phyloP scores from a whole-genome alignment of 2,329 filamentous ascomycete species.

The Sphaerostilbella broomeana region DNA sequence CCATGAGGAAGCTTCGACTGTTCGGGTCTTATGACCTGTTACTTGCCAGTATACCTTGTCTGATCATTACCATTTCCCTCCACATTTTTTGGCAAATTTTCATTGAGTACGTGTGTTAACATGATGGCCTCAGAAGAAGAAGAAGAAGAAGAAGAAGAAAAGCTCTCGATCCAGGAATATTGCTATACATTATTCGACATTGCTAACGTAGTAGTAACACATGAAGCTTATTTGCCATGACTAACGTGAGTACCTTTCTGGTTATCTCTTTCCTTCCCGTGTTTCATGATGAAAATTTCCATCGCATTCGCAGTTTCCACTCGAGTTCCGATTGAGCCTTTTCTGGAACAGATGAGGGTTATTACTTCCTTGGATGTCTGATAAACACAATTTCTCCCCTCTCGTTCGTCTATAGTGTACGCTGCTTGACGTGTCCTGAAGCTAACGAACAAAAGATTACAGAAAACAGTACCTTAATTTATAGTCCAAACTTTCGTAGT shows the following conservation, averaged over 20 bases:
- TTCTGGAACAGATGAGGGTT: constrained; percentile 62
- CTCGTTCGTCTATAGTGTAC: constrained; percentile 14
- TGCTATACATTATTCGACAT: background rate
- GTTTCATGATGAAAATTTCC: constrained; percentile 65
- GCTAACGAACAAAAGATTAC: constrained; percentile 7
- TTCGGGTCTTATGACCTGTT: constrained; percentile 66
- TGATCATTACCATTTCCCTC: constrained; percentile 40
- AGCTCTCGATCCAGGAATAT: constrained; percentile 3
- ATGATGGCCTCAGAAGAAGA: background rate
- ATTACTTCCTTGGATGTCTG: constrained; percentile 73
- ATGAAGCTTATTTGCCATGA: background rate
- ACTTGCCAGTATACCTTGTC: constrained; percentile 87
- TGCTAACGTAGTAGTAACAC: constrained; percentile 5
- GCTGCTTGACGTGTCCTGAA: background rate
- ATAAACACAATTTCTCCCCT: constrained; percentile 30
- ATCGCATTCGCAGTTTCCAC: constrained; percentile 85
- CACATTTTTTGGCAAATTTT: constrained; percentile 7
- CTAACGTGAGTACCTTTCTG: constrained; percentile 12
- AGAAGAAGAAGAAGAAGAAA: too few relatives aligned
- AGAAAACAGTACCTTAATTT: background rate
- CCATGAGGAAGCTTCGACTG: constrained; percentile 71
- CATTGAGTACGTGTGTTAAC: constrained; percentile 7
- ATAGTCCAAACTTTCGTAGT: background rate
- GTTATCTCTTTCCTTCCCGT: constrained; percentile 12
- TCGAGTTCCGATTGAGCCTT: constrained; percentile 65